Evolutionary conservation across 192 early-diverging fungal genomes (phyloP).

Genomic region (Coemansia javaensis): DNA sequence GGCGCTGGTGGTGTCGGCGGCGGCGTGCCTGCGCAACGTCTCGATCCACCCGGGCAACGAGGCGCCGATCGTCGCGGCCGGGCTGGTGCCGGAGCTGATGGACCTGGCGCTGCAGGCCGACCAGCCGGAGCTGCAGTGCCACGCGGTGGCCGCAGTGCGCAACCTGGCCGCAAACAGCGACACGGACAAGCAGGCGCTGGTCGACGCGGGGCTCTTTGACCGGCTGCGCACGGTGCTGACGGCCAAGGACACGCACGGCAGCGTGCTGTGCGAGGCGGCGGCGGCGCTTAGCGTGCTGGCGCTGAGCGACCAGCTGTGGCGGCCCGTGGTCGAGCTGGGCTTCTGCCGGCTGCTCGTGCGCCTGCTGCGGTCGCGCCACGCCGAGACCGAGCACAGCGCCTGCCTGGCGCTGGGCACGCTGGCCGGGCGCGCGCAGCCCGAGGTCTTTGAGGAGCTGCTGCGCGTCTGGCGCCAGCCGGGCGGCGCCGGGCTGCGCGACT

Average conservation of each 20-base stretch:
- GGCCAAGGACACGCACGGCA: neutral
- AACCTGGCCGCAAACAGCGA: slow-evolving; percentile 32
- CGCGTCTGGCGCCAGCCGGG: slow-evolving; percentile 13
- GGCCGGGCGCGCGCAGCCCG: slow-evolving; percentile 8
- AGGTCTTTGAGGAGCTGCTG: slow-evolving; percentile 32
- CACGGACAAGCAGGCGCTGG: slow-evolving; percentile 13
- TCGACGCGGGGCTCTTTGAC: slow-evolving; percentile 27
- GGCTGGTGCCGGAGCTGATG: slow-evolving; percentile 55
- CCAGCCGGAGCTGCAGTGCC: slow-evolving; percentile 30
- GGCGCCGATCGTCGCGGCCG: slow-evolving; percentile 71
- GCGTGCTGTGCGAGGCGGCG: slow-evolving; percentile 17
- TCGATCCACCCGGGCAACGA: slow-evolving; percentile 82
- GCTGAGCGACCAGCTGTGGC: slow-evolving; percentile 23
- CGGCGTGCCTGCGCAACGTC: slow-evolving; percentile 84
- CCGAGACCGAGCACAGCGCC: slow-evolving; percentile 22
- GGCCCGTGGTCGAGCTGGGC: slow-evolving; percentile 22
- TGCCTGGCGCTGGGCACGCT: slow-evolving; percentile 27
- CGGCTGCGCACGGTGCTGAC: slow-evolving; percentile 8
- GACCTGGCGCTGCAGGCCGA: slow-evolving; percentile 13
- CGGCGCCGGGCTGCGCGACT: slow-evolving; percentile 18
- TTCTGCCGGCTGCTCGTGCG: slow-evolving; percentile 17
- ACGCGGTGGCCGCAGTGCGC: slow-evolving; percentile 31
- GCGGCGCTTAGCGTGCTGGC: slow-evolving; percentile 34
- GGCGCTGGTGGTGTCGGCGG: slow-evolving; percentile 64
- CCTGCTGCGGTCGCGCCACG: slow-evolving; percentile 3